Evolutionary conservation across 805 yeast species (phyloP), one percentile per base, ranked within the genome.

Genomic region (Yarrowia sp.): DNA sequence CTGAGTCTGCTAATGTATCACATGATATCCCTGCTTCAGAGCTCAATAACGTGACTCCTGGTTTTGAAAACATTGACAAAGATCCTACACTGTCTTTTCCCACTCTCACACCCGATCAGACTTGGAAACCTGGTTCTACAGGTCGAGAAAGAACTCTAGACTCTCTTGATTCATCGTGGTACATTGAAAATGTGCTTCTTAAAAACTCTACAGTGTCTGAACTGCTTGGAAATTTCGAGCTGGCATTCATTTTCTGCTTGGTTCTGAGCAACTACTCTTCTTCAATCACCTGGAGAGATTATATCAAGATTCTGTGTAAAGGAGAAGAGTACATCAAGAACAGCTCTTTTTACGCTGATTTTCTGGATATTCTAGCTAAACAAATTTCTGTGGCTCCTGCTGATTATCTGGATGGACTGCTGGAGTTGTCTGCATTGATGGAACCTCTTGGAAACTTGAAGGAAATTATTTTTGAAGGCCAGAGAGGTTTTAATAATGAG

Each of bases 231-330:
- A 91, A 88, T 69, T 70, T 86, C 7, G 84, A 85, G 68, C 71
- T 86, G 18, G 71, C 82, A 1, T 88, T 79, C 66, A 60, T 86
- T 0, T 75, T 81, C 65, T 77, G 81, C 47, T 69, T 85, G 1
- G 69, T 85, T 0, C 76, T 87, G 67, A 89, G 87, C 14, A 89
- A 87, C 72, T 82, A 83, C 70, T 83, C 89, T 17, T 84, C 87
- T 13, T 80, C 84, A 17, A 75, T 82, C 18, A 92, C 87, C 68
- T 88, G 92, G 92, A 78, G 82, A 63, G 78, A 76, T 17, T 67
- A 87, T 39, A 68, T 84, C 11, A 80, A 79, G 53, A 70, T 87
- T 10, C 32, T 82, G 3, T 75, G 80, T 67, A 73, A 76, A 55
- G 76, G 80, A 61, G 70, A 69, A 31, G 72, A 74, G 5, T 65